Evolutionary conservation across 345 rosid genomes (phyloP), one percentile per base, ranked within the genome.

Genomic region (Balakata baccata): DNA sequence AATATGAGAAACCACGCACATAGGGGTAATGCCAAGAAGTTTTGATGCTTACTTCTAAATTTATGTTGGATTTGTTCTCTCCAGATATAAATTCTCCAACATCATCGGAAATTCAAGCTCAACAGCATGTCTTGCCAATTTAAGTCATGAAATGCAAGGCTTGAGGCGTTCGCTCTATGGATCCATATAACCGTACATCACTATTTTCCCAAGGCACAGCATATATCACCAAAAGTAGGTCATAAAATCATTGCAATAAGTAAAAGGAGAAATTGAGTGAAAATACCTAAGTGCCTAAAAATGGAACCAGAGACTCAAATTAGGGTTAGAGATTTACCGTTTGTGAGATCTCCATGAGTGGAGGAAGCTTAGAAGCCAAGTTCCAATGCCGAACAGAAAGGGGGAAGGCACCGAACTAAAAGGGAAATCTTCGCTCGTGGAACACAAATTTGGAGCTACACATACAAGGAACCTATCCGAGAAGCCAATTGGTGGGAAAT

Each of bases 41-140:
- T 69, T 46, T 51, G 16, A 50, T 53, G 46, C 39, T 82, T 80
- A 93, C 97, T 96, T 90, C 92, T 52, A 93, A 81, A 76, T 86
- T 67, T 70, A 85, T 79, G 52, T 79, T 74, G 22, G 84, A 77
- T 68, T 83, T 76, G 63, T 79, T 77, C 69, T 76, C 78, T 72
- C 72, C 78, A 52, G 76, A 74, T 43, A 64, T 71, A 9, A 75
- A 72, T 81, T 78, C 62, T 90, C 85, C 84, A 94, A 75, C 49
- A 79, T 61, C 56, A 80, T 20, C 11, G 98, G 98, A 79, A 94
- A 92, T 81, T 93, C 94, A 4, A 93, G 90, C 82, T 94, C 98
- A 45, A 88, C 82, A 0, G 88, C 82, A 74, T 79, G 82, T 69
- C 81, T 83, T 80, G 66, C 87, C 82, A 64, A 59, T 84, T 84